A percentile compares a stretch with the other conserved stretches of the same genome.
These are phyloP conservation scores for Pachysandra terminalis DNA, from an alignment of 164 flowering plant genomes.

Conservation along the genomic window DNA sequence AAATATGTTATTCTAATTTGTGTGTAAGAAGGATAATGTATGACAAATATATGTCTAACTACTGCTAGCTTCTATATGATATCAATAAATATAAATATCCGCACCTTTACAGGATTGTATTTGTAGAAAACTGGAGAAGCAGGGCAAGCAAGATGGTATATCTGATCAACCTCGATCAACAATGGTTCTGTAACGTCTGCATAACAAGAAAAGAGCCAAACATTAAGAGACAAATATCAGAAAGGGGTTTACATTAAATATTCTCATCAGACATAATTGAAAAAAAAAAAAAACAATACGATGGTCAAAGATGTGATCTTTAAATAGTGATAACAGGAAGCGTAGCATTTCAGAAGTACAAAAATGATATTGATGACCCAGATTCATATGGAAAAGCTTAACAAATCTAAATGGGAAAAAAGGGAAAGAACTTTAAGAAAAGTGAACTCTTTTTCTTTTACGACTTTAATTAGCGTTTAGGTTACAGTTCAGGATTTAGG, in stretches of 20 bases:
- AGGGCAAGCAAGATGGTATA: conserved; percentile 92
- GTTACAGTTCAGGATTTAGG: too few relatives aligned
- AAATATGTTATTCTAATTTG: neutral
- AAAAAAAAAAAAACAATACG: too few relatives aligned
- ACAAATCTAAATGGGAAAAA: too few relatives aligned
- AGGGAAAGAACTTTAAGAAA: too few relatives aligned
- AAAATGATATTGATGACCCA: too few relatives aligned
- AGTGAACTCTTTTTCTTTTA: too few relatives aligned
- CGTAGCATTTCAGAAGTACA: too few relatives aligned
- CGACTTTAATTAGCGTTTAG: too few relatives aligned
- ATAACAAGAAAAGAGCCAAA: conserved; percentile 4
- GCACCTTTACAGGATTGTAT: conserved; percentile 82
- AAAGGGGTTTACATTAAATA: neutral
- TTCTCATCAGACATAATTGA: too few relatives aligned
- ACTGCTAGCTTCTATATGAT: neutral
- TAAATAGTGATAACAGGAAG: too few relatives aligned
- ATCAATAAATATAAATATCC: conserved; percentile 3
- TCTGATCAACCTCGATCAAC: conserved; percentile 81
- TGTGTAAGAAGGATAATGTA: neutral
- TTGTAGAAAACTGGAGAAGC: conserved; percentile 95
- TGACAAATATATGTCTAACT: neutral
- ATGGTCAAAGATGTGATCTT: too few relatives aligned
- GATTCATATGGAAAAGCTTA: too few relatives aligned
- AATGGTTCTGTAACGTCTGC: conserved; percentile 83
- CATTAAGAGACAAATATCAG: neutral